Evolutionary conservation across 164 flowering plant species (phyloP).

Genomic region (Vitis riparia): DNA sequence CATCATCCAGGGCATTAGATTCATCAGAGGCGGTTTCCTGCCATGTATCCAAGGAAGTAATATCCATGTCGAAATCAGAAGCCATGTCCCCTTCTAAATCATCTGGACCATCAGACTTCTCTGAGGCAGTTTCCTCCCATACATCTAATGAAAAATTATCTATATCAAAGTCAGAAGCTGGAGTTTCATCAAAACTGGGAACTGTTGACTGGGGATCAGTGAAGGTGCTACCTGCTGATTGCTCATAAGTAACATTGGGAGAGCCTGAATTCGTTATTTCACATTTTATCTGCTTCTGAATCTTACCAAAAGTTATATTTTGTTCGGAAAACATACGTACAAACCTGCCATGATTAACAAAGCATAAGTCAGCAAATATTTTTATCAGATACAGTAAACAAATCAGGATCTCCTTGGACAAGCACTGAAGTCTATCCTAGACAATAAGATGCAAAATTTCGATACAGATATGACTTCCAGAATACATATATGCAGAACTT

Average conservation of each 20-base stretch:
- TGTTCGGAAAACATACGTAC: constrained; percentile 43
- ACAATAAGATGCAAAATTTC: too few relatives aligned
- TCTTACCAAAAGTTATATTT: constrained; percentile 60
- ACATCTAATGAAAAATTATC: too few relatives aligned
- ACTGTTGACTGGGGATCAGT: constrained; percentile 6
- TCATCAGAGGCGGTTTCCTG: constrained; percentile 21
- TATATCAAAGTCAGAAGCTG: too few relatives aligned
- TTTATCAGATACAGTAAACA: too few relatives aligned
- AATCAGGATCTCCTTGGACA: too few relatives aligned
- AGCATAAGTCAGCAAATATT: neutral
- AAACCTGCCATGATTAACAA: constrained; percentile 44
- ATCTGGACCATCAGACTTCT: neutral
- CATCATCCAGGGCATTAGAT: constrained; percentile 24
- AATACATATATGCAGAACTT: too few relatives aligned
- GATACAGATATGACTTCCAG: too few relatives aligned
- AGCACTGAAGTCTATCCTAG: too few relatives aligned
- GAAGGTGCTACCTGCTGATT: constrained; percentile 6
- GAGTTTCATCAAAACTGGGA: neutral
- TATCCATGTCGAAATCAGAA: constrained; percentile 14
- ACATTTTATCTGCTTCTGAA: constrained; percentile 71
- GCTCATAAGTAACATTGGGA: constrained; percentile 12
- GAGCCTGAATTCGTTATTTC: constrained; percentile 36
- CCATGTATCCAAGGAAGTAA: constrained; percentile 16
- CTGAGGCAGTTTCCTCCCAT: too few relatives aligned
- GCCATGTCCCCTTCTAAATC: constrained; percentile 19